These are phyloP conservation scores for Hsuehochloa calcarea DNA, from an alignment of 176 grass and related monocot genomes.

Conservation along the genomic window DNA sequence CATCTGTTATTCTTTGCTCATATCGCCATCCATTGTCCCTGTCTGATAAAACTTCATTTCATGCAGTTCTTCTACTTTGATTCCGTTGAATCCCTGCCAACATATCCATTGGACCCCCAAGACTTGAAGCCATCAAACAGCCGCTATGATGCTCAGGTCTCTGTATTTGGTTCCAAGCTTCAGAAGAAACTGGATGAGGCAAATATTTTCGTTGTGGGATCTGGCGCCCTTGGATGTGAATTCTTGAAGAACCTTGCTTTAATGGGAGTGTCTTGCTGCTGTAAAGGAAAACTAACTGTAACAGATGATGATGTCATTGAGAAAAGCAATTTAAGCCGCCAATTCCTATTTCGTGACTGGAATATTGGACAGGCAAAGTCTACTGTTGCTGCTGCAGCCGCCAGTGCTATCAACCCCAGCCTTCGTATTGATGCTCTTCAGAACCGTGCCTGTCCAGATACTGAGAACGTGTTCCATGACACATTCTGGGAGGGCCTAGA, in stretches of 20 bases:
- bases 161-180: constrained; percentile 74
- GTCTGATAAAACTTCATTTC: constrained; percentile 13
- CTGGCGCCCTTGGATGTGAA: constrained; percentile 75
- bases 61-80: constrained; percentile 85
- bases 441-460: constrained; percentile 64
- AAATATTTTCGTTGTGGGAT: constrained; percentile 69
- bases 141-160: constrained; percentile 70
- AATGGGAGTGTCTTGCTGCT: constrained; percentile 61
- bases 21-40: background rate
- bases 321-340: constrained; percentile 75
- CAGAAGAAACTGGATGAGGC: constrained; percentile 75
- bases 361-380: constrained; percentile 74
- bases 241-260: constrained; percentile 83
- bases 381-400: constrained; percentile 47
- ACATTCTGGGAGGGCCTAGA: constrained; percentile 62
- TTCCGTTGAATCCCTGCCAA: constrained; percentile 72
- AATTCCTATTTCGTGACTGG: constrained; percentile 76
- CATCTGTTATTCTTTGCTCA: background rate
- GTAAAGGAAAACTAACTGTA: constrained; percentile 66
- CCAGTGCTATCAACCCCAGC: constrained; percentile 49
- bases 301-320: constrained; percentile 79
- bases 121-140: constrained; percentile 61
- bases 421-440: constrained; percentile 56
- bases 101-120: constrained; percentile 48
- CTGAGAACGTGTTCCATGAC: constrained; percentile 72